Evolutionary conservation across 2,329 filamentous ascomycete genomes (phyloP), one percentile per base, ranked within the genome.

Genomic region (Venturia asperata): DNA sequence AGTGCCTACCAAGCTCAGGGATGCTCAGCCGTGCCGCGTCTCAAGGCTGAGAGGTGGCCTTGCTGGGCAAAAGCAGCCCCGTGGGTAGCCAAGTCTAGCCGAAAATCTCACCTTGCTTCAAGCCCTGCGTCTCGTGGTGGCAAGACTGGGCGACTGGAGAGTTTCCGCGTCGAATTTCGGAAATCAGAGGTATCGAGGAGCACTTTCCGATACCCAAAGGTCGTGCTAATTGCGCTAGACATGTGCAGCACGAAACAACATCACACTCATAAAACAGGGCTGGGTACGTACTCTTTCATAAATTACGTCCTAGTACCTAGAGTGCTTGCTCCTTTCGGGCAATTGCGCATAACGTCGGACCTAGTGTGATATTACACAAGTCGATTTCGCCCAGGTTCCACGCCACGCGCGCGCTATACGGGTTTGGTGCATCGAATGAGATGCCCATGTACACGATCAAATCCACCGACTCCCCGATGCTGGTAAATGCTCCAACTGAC

Each of bases 391-490:
- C 52, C 34, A 37, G 37, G 37, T 3, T 17, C 30, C 30, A 37
- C 27, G 47, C 47, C 30, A 58, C 52, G 52, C n/a, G 21, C 52
- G 21, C 52, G 17, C 30, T 37, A 58, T 37, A 58, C 30, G 17
- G 37, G 52, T 17, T 49, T 56, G 30, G 11, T 21, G 52, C 52
- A 39, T 58, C 30, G 27, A 58, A 52, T 13, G 47, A 47, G 4
- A 27, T 49, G 45, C 45, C 45, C 45, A 49, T 49, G 45, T 17
- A 27, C 49, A 56, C 49, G n/a, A 21, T 24, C 27, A 24, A 58
- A 34, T 7, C 52, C 13, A n/a, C 52, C 30, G 52, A 58, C 52
- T 58, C 52, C 52, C 52, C 52, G 52, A 58, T 58, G 52, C 52
- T n/a, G 15, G 6, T 19, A 3, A 24, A 58, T 5, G 17, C 30